These are phyloP conservation scores for Coelastrella sp. DNA, from an alignment of 139 green algal genomes.

Conservation along the genomic window DNA sequence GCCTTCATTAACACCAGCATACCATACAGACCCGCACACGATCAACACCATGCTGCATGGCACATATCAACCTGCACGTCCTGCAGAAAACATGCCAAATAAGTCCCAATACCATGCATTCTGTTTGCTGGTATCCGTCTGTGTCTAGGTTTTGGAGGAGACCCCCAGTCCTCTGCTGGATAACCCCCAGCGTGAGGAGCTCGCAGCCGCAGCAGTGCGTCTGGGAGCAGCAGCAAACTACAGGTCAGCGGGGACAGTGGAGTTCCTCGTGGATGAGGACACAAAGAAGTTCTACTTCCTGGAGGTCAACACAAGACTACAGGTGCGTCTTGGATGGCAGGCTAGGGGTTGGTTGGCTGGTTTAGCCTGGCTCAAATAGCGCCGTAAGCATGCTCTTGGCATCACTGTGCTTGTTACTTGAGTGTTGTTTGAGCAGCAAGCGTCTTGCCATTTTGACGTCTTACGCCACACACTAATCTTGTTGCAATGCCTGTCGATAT, in stretches of 20 bases:
- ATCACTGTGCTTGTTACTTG: no score
- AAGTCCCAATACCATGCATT: not conserved
- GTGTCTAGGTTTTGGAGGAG: constrained; percentile 82
- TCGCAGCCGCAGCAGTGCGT: constrained; percentile 67
- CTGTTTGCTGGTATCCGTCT: not conserved
- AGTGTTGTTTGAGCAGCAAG: no score
- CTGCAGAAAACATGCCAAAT: no score
- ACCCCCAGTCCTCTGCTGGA: constrained; percentile 76
- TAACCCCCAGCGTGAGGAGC: constrained; percentile 53
- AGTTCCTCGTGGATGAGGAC: constrained; percentile 88
- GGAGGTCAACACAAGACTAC: constrained; percentile 91
- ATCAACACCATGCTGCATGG: no score
- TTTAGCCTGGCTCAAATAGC: no score
- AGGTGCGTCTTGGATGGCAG: constrained; percentile 60
- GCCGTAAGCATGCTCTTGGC: no score
- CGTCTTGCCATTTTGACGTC: no score
- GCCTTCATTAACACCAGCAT: no score
- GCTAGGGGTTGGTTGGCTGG: not conserved
- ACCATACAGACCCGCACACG: no score
- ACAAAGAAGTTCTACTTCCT: constrained; percentile 88
- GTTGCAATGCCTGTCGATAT: no score
- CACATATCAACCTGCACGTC: no score
- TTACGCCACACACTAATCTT: no score
- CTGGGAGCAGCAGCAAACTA: constrained; percentile 68
- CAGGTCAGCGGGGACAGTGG: constrained; percentile 69